Base-by-base conservation (phyloP, 192 early-diverging fungal species). In the Dissophora ornata region DNA sequence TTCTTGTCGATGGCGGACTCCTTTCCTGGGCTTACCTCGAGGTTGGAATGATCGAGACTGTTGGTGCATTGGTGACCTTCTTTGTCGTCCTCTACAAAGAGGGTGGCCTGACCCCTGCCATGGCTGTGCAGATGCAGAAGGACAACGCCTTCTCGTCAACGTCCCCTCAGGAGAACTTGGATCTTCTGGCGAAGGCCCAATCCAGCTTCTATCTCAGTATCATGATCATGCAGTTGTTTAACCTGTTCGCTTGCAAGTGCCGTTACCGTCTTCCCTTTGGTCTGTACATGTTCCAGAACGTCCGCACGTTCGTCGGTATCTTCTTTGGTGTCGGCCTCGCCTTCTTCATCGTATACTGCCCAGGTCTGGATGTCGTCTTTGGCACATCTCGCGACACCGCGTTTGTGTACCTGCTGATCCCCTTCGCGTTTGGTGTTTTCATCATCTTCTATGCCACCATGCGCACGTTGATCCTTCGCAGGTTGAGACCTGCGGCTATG, bases 241-340 rank as follows among this genome's bases (percentile, higher is more conserved):
- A 98, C 84, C 69, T 96, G 85, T 97, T 98, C 77, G 92, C 92
- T 19, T 93, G 91, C 84, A 98, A 97, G 86, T 89, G 91, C 42
- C 75, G 91, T 15, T 83, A 90, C 53, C 80, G 85, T 6, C 62
- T 95, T 59, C 95, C 94, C 19, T 90, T 96, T 68, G 92, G 93
- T 10, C 79, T 66, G 62, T 91, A 91, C 78, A 92, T 94, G 85
- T 92, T 96, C 81, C 79, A 86, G 32, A 98, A 98, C 87, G 64
- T 62, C 21, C 71, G 79, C 19, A 89, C 84, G 16, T 97, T 93
- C 74, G 41, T 84, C 67, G 90, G 92, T 48, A 82, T 95, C 33
- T n/a, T 87, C 49, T 80, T 79, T 29, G 96, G 95, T 18, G 79
- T 80, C 25, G 58, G 69, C 13, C 83, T 98, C 41, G 92, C 85